A percentile compares a stretch with the other conserved stretches of the same genome.
phyloP scores from a whole-genome alignment of 169 alveolate genomes.

The Babesia ovis region DNA sequence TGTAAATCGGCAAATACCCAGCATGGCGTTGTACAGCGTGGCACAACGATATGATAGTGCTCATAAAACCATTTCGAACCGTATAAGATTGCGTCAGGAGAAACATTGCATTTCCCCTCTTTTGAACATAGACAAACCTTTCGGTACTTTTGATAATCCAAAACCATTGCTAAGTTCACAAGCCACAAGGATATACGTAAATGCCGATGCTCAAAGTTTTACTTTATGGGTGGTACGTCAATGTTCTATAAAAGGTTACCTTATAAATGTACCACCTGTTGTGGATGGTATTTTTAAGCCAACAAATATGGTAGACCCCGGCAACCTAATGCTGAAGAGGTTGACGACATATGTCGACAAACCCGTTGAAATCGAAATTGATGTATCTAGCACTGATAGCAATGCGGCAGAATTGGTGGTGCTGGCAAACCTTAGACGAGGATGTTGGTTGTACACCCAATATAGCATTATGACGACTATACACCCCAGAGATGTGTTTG shows the following conservation, averaged over 20 bases:
- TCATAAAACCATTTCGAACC: neutral
- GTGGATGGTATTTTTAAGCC: neutral
- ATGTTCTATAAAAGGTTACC: neutral
- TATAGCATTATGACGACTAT: neutral
- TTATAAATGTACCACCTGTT: neutral
- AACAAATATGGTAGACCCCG: neutral
- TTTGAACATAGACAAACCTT: neutral
- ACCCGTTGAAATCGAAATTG: neutral
- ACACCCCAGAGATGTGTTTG: neutral
- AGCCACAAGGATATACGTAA: neutral
- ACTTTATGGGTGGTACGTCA: neutral
- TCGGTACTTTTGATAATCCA: neutral
- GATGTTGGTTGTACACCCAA: slow-evolving; percentile 3
- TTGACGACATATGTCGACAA: neutral
- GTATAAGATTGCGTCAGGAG: neutral
- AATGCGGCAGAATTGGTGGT: neutral
- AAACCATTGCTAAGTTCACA: neutral
- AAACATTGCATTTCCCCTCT: neutral
- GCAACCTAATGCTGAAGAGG: neutral
- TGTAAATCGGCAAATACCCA: neutral
- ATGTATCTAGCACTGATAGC: neutral
- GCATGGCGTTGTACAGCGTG: too few species aligned
- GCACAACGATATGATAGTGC: neutral
- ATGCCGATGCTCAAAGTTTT: neutral
- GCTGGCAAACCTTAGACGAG: slow-evolving; percentile 1